A percentile compares a stretch with the other conserved stretches of the same genome.
Conservation (phyloP, 1,139 yeast species). For the Candida anutae region DNA sequence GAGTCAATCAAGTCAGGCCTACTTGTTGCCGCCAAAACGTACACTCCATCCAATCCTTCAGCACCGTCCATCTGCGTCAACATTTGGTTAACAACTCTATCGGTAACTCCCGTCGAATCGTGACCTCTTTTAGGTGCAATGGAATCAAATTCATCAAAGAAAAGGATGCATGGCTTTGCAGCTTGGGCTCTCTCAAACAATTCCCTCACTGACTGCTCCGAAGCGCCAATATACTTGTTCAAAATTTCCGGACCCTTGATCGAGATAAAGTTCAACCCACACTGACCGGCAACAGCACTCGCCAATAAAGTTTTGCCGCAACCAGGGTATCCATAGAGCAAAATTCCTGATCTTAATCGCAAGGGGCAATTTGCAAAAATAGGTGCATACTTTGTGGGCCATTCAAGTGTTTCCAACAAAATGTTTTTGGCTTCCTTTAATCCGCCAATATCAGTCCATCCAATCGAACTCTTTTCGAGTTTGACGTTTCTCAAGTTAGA, state of each 20-base stretch:
- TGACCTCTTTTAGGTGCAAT: conserved; percentile 98
- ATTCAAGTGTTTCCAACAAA: conserved; percentile 80
- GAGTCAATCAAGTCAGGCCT: conserved; percentile 94
- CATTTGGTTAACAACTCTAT: conserved; percentile 93
- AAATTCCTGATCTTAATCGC: conserved; percentile 78
- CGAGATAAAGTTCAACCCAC: conserved; percentile 89
- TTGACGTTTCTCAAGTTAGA: conserved; percentile 82
- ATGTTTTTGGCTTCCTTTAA: conserved; percentile 66
- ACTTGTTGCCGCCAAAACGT: conserved; percentile 92
- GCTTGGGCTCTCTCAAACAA: conserved; percentile 90
- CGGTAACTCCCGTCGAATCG: conserved; percentile 97
- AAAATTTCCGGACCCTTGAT: conserved; percentile 95
- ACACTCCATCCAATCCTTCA: conserved; percentile 94
- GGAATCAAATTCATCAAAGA: conserved; percentile 95
- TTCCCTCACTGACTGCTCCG: conserved; percentile 91
- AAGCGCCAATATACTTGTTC: conserved; percentile 95
- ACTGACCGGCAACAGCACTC: conserved; percentile 88
- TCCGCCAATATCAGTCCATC: conserved; percentile 91
- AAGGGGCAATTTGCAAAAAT: conserved; percentile 84
- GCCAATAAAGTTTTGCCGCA: conserved; percentile 95
- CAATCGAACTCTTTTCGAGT: conserved; percentile 64
- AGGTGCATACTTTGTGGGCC: conserved; percentile 97
- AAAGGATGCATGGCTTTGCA: conserved; percentile 88
- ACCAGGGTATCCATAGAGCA: conserved; percentile 94
- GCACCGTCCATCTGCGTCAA: conserved; percentile 99